Evolutionary conservation across 495 filamentous ascomycete genomes (phyloP).

Genomic region (Neurospora sp.): DNA sequence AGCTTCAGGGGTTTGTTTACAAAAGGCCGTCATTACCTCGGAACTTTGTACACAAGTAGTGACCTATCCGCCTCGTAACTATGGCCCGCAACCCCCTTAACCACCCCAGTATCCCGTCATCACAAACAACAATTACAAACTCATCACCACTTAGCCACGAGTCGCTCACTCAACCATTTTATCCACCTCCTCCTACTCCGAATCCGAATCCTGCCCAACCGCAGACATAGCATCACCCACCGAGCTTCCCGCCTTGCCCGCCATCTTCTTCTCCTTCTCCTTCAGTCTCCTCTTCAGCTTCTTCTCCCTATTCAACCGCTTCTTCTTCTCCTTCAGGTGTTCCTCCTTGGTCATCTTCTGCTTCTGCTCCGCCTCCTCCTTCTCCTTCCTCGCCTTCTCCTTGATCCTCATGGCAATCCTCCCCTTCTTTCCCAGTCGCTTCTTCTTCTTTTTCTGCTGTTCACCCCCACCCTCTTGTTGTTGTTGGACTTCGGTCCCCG

Average conservation of each 20-base stretch:
- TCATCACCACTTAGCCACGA: neutral
- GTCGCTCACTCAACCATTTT: constrained; percentile 2
- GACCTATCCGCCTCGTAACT: neutral
- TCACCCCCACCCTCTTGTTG: neutral
- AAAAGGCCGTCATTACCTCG: neutral
- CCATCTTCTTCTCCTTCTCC: constrained; percentile 38
- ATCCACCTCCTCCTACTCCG: neutral
- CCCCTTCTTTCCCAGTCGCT: constrained; percentile 42
- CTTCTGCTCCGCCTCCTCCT: constrained; percentile 16
- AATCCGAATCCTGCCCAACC: neutral
- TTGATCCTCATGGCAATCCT: constrained; percentile 36
- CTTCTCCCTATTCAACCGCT: constrained; percentile 40
- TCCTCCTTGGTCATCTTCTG: constrained; percentile 35
- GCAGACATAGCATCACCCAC: neutral
- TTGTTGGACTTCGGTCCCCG: neutral
- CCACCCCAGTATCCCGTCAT: neutral
- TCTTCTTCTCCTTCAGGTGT: constrained; percentile 43
- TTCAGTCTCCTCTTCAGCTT: constrained; percentile 42
- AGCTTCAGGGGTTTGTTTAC: neutral
- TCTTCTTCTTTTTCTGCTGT: constrained; percentile 27
- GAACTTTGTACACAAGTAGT: neutral
- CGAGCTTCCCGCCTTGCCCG: constrained; percentile 8
- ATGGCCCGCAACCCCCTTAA: neutral
- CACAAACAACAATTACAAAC: neutral
- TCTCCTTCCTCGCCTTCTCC: constrained; percentile 22